Evolutionary conservation across 1,139 yeast species (phyloP).

Genomic region (Saccharomyces hybrid): DNA sequence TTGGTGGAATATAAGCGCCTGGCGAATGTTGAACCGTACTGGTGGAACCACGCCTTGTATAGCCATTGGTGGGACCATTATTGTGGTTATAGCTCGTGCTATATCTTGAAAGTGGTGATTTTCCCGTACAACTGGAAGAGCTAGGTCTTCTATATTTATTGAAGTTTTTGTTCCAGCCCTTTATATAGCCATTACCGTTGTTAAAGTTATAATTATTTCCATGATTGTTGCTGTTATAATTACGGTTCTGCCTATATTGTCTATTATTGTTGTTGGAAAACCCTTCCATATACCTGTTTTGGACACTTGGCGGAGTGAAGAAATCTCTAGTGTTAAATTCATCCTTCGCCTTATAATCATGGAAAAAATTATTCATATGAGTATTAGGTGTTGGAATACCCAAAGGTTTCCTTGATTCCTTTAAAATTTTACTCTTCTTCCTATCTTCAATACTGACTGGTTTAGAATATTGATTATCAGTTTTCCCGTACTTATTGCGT

Average conservation of each 20-base stretch:
- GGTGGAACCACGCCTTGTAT: conserved; percentile 15
- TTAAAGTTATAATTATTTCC: conserved; percentile 15
- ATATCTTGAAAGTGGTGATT: conserved; percentile 9
- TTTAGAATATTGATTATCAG: conserved; percentile 2
- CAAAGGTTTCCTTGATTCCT: conserved; percentile 52
- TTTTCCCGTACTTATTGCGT: conserved; percentile 15
- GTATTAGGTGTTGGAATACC: conserved; percentile 51
- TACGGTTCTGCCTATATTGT: conserved; percentile 16
- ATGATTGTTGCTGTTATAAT: conserved; percentile 11
- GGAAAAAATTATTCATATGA: conserved; percentile 34
- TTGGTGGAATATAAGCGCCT: conserved; percentile 68
- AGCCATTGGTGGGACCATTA: conserved; percentile 9
- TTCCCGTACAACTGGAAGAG: conserved; percentile 15
- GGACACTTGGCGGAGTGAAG: conserved; percentile 70
- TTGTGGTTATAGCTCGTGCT: conserved; percentile 9
- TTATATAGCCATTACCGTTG: conserved; percentile 14
- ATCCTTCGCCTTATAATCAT: conserved; percentile 29
- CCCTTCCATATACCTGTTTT: conserved; percentile 64
- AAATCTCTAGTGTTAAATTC: conserved; percentile 58
- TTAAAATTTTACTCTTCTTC: conserved; percentile 35
- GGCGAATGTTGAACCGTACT: conserved; percentile 27
- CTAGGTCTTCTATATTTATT: conserved; percentile 20
- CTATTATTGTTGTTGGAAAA: conserved; percentile 41
- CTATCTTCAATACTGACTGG: conserved; percentile 26
- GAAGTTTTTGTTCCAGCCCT: conserved; percentile 9